Percentiles rank a stretch among this genome's conserved stretches.
These are phyloP conservation scores for Chionographis japonica DNA, from an alignment of 106 monocot species.

Conservation along the genomic window DNA sequence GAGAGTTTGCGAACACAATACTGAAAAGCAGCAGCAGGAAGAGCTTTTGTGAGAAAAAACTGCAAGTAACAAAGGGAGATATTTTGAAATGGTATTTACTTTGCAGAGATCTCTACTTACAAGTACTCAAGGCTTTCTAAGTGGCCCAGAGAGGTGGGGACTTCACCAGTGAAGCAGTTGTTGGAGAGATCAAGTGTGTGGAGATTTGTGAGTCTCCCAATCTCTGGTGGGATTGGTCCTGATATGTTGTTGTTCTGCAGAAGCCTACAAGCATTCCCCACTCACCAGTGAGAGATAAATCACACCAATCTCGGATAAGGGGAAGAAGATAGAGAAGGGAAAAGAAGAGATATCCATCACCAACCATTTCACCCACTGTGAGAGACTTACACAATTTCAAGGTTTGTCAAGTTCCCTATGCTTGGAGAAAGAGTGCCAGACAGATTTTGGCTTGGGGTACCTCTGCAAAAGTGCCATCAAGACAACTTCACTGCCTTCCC, in stretches of 20 bases:
- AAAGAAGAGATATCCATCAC: too few relatives aligned
- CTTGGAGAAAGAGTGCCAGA: conserved; percentile 49
- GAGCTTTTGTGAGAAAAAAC: too few relatives aligned
- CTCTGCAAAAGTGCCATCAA: conserved; percentile 16
- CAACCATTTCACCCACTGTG: background rate
- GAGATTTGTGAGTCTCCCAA: conserved; percentile 38
- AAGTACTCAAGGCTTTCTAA: conserved; percentile 32
- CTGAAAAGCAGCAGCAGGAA: too few relatives aligned
- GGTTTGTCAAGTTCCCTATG: conserved; percentile 52
- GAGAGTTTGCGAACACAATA: too few relatives aligned
- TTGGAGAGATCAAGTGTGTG: conserved; percentile 45
- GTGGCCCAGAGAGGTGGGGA: conserved; percentile 18
- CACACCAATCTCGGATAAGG: too few relatives aligned
- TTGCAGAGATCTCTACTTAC: conserved; percentile 12
- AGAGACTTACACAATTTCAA: conserved; percentile 35
- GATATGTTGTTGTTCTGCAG: conserved; percentile 55
- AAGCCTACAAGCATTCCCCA: conserved; percentile 25
- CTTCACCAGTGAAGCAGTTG: conserved; percentile 23
- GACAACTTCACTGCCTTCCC: background rate
- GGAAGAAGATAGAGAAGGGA: too few relatives aligned
- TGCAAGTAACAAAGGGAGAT: too few relatives aligned
- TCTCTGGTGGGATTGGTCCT: conserved; percentile 36
- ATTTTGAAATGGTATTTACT: too few relatives aligned
- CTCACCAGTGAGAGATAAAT: too few relatives aligned
- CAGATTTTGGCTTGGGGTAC: conserved; percentile 40